Evolutionary conservation across 805 yeast species (phyloP).

Genomic region (Kregervanrija pseudodelftensis): DNA sequence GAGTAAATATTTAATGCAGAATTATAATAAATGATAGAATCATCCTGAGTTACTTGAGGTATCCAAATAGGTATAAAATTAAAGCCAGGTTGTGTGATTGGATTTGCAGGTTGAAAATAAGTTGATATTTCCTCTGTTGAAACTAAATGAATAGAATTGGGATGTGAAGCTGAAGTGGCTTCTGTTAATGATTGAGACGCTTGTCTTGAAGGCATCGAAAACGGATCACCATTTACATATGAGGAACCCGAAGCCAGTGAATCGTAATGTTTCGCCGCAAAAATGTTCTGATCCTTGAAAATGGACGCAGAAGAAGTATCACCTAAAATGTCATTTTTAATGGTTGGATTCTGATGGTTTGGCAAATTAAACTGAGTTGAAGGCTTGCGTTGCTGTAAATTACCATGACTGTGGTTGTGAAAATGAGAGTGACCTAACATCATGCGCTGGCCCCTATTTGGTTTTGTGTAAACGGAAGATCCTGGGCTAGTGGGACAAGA

Average conservation of each 20-base stretch:
- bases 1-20: slow-evolving; percentile 55
- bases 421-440: too few species aligned
- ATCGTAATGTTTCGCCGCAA: slow-evolving; percentile 2
- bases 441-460: too few species aligned
- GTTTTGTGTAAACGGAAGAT: too few species aligned
- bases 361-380: too few species aligned
- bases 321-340: too few species aligned
- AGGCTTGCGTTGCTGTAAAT: too few species aligned
- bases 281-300: slow-evolving; percentile 6
- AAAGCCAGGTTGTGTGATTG: slow-evolving; percentile 19
- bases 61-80: slow-evolving; percentile 47
- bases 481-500: too few species aligned
- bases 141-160: slow-evolving; percentile 15
- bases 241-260: slow-evolving; percentile 3
- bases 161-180: background rate
- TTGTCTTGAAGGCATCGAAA: slow-evolving; percentile 7
- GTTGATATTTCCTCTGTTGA: slow-evolving; percentile 22
- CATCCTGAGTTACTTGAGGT: slow-evolving; percentile 50
- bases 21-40: slow-evolving; percentile 52
- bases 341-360: too few species aligned
- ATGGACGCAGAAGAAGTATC: background rate
- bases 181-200: slow-evolving; percentile 12
- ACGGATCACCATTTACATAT: background rate
- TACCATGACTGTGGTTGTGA: too few species aligned
- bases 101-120: slow-evolving; percentile 17